Evolutionary conservation across 2,329 filamentous ascomycete genomes (phyloP), one percentile per base, ranked within the genome.

Genomic region (Colletotrichum chrysophilum): DNA sequence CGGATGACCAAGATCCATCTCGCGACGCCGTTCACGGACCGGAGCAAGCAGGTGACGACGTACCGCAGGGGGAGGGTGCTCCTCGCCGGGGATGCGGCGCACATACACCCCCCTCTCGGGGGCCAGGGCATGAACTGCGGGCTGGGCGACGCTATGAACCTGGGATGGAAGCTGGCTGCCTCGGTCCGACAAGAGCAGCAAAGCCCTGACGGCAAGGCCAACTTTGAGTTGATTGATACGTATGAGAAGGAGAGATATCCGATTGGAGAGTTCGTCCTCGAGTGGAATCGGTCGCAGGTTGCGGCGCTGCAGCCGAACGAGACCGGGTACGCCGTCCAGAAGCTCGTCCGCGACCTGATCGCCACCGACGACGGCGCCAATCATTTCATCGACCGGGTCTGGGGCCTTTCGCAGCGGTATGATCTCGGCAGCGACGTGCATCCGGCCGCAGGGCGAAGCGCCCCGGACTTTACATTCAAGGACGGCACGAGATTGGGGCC

Each of bases 101-200:
- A 90, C 72, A 88, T 87, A 5, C 88, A 89, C 73, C 86, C 83
- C 36, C 86, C 86, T 3, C 84, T 86, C 3, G 88, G 87, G 4
- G 88, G 86, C 1, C 88, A 89, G 78, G 89, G 88, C 3, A 85
- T 89, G 84, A 90, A 90, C 72, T 87, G 87, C 0, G 88, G 88
- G 0, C 83, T 89, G 26, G 86, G 86, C 66, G 88, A 90, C 77
- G 86, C 87, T 3, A 84, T 88, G 61, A 89, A 89, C 61, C 80
- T 90, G 5, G 86, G 85, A 26, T 89, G 88, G 87, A 90, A 89
- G 77, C 80, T 90, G 4, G 84, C 85, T 28, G 48, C 66, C 14
- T 58, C 66, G 28, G 66, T 43, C n/a, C 52, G 66, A n/a, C 12
- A 21, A 24, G 66, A 60, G 32, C 12, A 24, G 52, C 16, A 1